phyloP scores from a whole-genome alignment of 2,329 filamentous ascomycete genomes.

The Clathrospora elynae region DNA sequence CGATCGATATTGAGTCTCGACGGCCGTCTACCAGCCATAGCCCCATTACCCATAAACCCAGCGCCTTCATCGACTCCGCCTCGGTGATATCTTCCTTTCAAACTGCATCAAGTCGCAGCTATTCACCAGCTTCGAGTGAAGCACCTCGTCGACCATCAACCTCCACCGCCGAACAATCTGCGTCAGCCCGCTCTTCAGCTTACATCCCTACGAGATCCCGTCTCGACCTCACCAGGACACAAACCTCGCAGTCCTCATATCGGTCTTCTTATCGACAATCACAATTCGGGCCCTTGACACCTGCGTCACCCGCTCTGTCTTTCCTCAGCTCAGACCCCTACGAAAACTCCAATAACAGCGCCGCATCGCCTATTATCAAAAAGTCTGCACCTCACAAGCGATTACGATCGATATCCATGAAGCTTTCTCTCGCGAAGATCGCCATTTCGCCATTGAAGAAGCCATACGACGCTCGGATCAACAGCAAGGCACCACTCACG shows the following conservation, averaged over 20 bases:
- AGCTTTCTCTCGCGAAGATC: conserved; percentile 46
- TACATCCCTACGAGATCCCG: conserved; percentile 30
- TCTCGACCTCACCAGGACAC: conserved; percentile 20
- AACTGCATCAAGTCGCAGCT: conserved; percentile 34
- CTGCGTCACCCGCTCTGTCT: conserved; percentile 40
- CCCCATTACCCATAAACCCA: conserved; percentile 27
- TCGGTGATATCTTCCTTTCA: conserved; percentile 32
- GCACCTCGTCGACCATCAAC: conserved; percentile 29
- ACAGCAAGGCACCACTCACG: conserved; percentile 33
- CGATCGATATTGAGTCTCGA: conserved; percentile 28
- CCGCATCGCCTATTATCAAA: conserved; percentile 43
- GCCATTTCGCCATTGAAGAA: conserved; percentile 44
- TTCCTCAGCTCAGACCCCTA: conserved; percentile 49
- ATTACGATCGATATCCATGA: conserved; percentile 46
- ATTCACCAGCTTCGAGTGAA: conserved; percentile 29
- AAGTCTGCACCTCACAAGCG: conserved; percentile 44
- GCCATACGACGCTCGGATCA: conserved; percentile 37
- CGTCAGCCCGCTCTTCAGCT: conserved; percentile 34
- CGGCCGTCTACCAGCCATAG: conserved; percentile 40
- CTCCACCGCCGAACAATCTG: conserved; percentile 20
- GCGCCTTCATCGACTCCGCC: conserved; percentile 27
- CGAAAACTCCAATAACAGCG: conserved; percentile 36
- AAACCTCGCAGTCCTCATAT: conserved; percentile 28
- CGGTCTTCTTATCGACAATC: conserved; percentile 17
- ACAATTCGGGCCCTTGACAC: conserved; percentile 34